A percentile compares a stretch with the other conserved stretches of the same genome.
Evolutionary conservation across 176 grass and related monocot species (phyloP).

Genomic region (Zea mays): Zm-B73-REFERENCE-NAM-5.0 NC_050097.1:228649501-228650000

Average conservation of each 20-base stretch:
- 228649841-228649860: conserved; percentile 55
- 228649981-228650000: neutral
- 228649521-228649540: conserved; percentile 75
- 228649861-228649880: conserved; percentile 58
- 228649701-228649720: conserved; percentile 32
- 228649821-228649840: conserved; percentile 62
- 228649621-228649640: conserved; percentile 49
- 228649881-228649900: conserved; percentile 62
- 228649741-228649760: conserved; percentile 5
- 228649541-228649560: conserved; percentile 90
- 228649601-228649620: conserved; percentile 76
- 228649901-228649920: conserved; percentile 71
- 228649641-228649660: conserved; percentile 40
- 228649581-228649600: conserved; percentile 73
- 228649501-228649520: conserved; percentile 79
- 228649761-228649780: conserved; percentile 12
- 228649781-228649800: conserved; percentile 65
- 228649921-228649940: conserved; percentile 58
- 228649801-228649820: conserved; percentile 67
- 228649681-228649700: conserved; percentile 51
- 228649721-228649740: conserved; percentile 36
- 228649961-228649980: conserved; percentile 15
- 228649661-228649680: conserved; percentile 51
- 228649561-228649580: conserved; percentile 79
- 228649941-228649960: conserved; percentile 41